Conservation (phyloP, 2,329 filamentous ascomycete genomes). For the Xylaria sp. region DNA sequence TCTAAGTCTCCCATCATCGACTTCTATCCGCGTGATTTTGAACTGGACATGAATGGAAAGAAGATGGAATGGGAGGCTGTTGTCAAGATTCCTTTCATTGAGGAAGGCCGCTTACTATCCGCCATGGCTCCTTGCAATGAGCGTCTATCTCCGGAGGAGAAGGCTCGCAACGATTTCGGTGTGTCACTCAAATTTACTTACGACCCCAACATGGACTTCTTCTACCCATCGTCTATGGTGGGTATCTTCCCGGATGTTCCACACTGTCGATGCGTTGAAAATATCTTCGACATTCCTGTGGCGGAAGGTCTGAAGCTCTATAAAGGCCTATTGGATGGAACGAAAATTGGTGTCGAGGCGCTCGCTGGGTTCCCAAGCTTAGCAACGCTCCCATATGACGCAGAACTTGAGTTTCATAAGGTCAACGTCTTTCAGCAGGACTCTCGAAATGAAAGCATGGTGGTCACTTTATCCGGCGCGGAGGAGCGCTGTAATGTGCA, state of each 20-base stretch:
- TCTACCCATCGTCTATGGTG: constrained; percentile 80
- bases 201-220: constrained; percentile 67
- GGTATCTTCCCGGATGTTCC: constrained; percentile 86
- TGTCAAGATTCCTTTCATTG: constrained; percentile 98
- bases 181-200: constrained; percentile 92
- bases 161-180: constrained; percentile 80
- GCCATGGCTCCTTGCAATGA: constrained; percentile 85
- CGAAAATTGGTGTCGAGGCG: constrained; percentile 74
- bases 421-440: constrained; percentile 95
- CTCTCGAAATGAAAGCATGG: constrained; percentile 93
- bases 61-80: constrained; percentile 99
- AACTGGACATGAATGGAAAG: constrained; percentile 98
- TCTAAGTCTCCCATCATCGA: constrained; percentile 89
- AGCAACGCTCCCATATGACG: constrained; percentile 78
- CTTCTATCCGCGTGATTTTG: constrained; percentile 95
- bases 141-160: constrained; percentile 71
- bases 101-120: constrained; percentile 75
- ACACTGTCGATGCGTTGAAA: constrained; percentile 86
- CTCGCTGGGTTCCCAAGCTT: constrained; percentile 90
- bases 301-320: constrained; percentile 85
- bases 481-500: constrained; percentile 66
- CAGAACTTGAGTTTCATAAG: constrained; percentile 76
- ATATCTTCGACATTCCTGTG: constrained; percentile 89
- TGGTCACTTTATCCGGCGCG: constrained; percentile 74
- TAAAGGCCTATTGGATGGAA: constrained; percentile 77